A percentile compares a stretch with the other conserved stretches of the same genome.
Evolutionary conservation across 2,329 filamentous ascomycete species (phyloP).

Genomic region (Ophiocordyceps camponoti-floridani): DNA sequence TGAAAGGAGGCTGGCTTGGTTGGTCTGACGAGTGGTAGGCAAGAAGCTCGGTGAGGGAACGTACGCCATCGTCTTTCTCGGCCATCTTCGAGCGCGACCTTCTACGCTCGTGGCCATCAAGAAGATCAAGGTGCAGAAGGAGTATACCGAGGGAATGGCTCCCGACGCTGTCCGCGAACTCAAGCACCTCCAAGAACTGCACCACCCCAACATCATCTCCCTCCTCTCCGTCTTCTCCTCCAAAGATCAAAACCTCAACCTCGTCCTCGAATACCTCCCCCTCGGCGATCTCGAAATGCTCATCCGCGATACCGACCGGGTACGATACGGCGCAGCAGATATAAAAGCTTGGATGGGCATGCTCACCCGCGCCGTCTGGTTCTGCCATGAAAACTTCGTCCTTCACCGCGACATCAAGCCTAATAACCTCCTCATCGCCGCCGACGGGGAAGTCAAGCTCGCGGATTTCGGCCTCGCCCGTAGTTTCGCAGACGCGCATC

Average conservation of each 20-base stretch:
- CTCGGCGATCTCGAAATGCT: conserved; percentile 91
- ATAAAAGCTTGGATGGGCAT: conserved; percentile 99
- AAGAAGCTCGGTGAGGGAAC: conserved; percentile 92
- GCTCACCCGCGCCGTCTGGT: conserved; percentile 84
- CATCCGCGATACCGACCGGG: conserved; percentile 62
- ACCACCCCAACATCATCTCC: conserved; percentile 88
- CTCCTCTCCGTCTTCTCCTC: conserved; percentile 86
- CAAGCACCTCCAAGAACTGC: conserved; percentile 84
- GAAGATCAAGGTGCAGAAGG: conserved; percentile 75
- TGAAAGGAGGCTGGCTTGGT: not conserved
- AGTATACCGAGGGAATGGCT: conserved; percentile 79
- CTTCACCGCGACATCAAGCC: conserved; percentile 97
- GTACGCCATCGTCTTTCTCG: conserved; percentile 88
- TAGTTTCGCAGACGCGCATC: conserved; percentile 73
- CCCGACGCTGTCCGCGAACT: conserved; percentile 93
- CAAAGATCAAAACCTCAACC: conserved; percentile 89
- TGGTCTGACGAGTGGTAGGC: conserved; percentile 25
- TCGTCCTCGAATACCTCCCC: conserved; percentile 86
- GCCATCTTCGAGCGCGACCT: conserved; percentile 58
- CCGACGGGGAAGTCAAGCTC: conserved; percentile 83
- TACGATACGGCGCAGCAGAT: conserved; percentile 73
- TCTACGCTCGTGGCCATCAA: conserved; percentile 73
- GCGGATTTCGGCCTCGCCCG: conserved; percentile 95
- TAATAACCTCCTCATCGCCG: conserved; percentile 90
- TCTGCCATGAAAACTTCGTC: conserved; percentile 88